Evolutionary conservation across 140 eudicot species (phyloP), one percentile per base, ranked within the genome.

Genomic region (Flaveria floridana): DNA sequence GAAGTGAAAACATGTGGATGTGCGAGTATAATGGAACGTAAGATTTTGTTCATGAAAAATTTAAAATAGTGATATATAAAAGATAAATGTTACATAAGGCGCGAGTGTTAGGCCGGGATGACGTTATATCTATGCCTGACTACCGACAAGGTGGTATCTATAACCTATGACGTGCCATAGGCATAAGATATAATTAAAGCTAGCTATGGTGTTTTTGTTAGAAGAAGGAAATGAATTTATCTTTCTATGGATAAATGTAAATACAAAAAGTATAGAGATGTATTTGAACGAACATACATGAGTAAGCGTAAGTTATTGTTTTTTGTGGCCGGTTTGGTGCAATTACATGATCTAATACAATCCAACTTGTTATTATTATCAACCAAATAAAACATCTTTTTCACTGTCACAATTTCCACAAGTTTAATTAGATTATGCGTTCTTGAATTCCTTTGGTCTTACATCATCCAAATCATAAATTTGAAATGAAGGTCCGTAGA

Each of bases 321-420:
- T 19, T 57, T 57, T 57, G 6, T 19, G 1, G 34, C 65, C 30
- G 9, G 21, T 19, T 20, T 57, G 34, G 37, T 57, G 65, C 41
- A 59, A 12, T 23, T 4, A 25, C 41, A 11, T 61, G 42, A 61
- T 25, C 13, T 26, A 65, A 68, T 19, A 58, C 63, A 59, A 28
- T 28, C 65, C 61, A 18, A 58, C 57, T 77, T 69, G 63, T 75
- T 53, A 65, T 5, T 23, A 23, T 23, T 21, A 70, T 30, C 19
- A 78, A 19, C 79, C 63, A 73, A 55, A 66, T 28, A 46, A 34
- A 30, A 65, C 51, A 25, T 34, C 14, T 34, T 65, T 65, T n/a
- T 34, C 25, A 65, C 50, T 37, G 28, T 21, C 64, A 55, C 63
- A 70, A 19, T 69, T 30, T 77, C 71, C 53, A 44, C 52, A 72